Conservation (phyloP, 2,329 filamentous ascomycete genomes). For the Diaporthe capsici region DNA sequence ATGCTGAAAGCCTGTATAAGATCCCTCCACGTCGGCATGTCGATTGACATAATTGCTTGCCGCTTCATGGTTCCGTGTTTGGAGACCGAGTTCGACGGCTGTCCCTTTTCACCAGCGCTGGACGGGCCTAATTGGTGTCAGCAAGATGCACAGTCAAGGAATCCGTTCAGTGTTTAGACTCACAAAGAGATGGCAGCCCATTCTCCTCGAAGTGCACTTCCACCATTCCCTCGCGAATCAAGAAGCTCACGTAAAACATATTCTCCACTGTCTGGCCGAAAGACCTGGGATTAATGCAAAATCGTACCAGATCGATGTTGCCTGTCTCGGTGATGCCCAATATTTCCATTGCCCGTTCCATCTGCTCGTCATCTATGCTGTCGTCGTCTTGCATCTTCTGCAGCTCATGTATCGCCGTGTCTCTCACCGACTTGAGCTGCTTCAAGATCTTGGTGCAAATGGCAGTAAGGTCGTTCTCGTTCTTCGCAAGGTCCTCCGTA, state of each 20-base stretch:
- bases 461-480: constrained; percentile 83
- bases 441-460: constrained; percentile 83
- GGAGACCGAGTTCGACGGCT: constrained; percentile 59
- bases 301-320: constrained; percentile 85
- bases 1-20: constrained; percentile 84
- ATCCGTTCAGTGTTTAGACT: constrained; percentile 53
- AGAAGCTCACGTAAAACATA: constrained; percentile 94
- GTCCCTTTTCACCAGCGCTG: constrained; percentile 48
- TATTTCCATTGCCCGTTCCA: constrained; percentile 70
- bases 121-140: constrained; percentile 9
- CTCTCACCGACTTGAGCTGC: constrained; percentile 67
- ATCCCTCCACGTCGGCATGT: constrained; percentile 86
- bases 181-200: constrained; percentile 84
- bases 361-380: constrained; percentile 62
- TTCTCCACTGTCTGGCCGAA: constrained; percentile 98
- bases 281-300: constrained; percentile 89
- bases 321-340: constrained; percentile 76
- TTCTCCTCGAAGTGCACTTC: constrained; percentile 81
- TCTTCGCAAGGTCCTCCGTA: constrained; percentile 79
- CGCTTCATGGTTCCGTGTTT: constrained; percentile 74
- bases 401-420: constrained; percentile 62
- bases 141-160: not conserved
- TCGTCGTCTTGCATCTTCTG: constrained; percentile 58
- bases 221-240: constrained; percentile 88
- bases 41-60: constrained; percentile 90